Evolutionary conservation across 2,329 filamentous ascomycete genomes (phyloP).

Genomic region (Fusarium abutilonis): DNA sequence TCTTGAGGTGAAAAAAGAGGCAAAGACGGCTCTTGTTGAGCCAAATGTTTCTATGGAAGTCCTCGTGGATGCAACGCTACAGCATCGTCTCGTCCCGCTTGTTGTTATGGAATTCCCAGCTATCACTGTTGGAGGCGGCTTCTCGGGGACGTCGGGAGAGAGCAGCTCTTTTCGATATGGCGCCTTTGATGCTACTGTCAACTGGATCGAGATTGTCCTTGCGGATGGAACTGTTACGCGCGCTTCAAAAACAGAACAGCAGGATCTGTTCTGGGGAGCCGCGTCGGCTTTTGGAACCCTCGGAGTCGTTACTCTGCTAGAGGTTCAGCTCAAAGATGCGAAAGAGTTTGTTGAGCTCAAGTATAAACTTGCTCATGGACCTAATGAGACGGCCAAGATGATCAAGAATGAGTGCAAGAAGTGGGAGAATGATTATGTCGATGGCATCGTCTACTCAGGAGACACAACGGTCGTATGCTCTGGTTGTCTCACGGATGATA

Average conservation of each 20-base stretch:
- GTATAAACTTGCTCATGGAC: slow-evolving; percentile 60
- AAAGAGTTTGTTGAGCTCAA: slow-evolving; percentile 66
- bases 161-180: slow-evolving; percentile 75
- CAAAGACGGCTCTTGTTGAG: slow-evolving; percentile 70
- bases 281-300: slow-evolving; percentile 73
- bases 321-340: slow-evolving; percentile 67
- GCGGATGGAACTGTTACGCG: slow-evolving; percentile 66
- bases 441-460: slow-evolving; percentile 71
- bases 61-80: slow-evolving; percentile 67
- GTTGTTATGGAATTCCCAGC: slow-evolving; percentile 78
- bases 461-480: slow-evolving; percentile 67
- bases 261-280: slow-evolving; percentile 71
- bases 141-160: slow-evolving; percentile 72
- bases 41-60: slow-evolving; percentile 76
- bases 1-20: slow-evolving; percentile 64
- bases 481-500: slow-evolving; percentile 64
- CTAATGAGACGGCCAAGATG: slow-evolving; percentile 52
- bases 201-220: slow-evolving; percentile 71
- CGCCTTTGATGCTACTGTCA: slow-evolving; percentile 70
- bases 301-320: slow-evolving; percentile 72
- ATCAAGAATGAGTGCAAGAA: slow-evolving; percentile 57
- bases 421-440: slow-evolving; percentile 69
- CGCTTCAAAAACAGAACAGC: slow-evolving; percentile 63
- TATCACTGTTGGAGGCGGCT: slow-evolving; percentile 76
- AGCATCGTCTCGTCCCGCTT: slow-evolving; percentile 66